A percentile compares a stretch with the other conserved stretches of the same genome.
These are phyloP conservation scores for Penicillium sp. DNA, from an alignment of 2,329 filamentous ascomycete species.

Conservation along the genomic window DNA sequence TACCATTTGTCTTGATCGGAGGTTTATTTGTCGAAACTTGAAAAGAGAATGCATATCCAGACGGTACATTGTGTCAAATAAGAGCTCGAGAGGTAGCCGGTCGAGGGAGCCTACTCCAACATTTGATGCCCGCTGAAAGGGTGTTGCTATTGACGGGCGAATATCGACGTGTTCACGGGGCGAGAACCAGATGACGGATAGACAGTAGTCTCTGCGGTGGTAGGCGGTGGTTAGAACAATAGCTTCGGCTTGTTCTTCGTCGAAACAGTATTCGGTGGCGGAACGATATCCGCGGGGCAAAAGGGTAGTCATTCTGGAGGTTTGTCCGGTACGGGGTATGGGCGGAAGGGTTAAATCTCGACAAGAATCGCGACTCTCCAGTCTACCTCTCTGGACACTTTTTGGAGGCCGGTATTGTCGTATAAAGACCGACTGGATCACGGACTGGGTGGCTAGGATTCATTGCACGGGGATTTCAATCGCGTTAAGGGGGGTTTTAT, in stretches of 20 bases:
- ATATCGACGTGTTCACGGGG: conserved; percentile 6
- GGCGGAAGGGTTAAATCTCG: not conserved
- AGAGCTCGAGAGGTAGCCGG: conserved; percentile 11
- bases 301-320: conserved; percentile 10
- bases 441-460: not conserved
- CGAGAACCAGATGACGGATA: conserved; percentile 12
- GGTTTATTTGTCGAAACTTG: conserved; percentile 17
- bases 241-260: conserved; percentile 13
- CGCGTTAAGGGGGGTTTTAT: not conserved
- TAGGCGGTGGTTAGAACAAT: conserved; percentile 24
- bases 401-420: not conserved
- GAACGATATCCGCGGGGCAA: conserved; percentile 13
- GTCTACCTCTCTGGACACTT: not conserved
- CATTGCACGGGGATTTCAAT: not conserved
- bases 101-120: conserved; percentile 8
- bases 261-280: conserved; percentile 10
- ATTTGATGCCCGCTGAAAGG: conserved; percentile 8
- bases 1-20: conserved; percentile 13
- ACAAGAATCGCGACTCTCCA: not conserved
- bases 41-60: conserved; percentile 15
- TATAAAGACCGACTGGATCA: not conserved
- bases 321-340: conserved; percentile 42
- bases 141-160: conserved; percentile 8
- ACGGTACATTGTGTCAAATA: conserved; percentile 1
- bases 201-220: conserved; percentile 13